Evolutionary conservation across 345 rosid species (phyloP).

Genomic region (Aquilaria sinensis): DNA sequence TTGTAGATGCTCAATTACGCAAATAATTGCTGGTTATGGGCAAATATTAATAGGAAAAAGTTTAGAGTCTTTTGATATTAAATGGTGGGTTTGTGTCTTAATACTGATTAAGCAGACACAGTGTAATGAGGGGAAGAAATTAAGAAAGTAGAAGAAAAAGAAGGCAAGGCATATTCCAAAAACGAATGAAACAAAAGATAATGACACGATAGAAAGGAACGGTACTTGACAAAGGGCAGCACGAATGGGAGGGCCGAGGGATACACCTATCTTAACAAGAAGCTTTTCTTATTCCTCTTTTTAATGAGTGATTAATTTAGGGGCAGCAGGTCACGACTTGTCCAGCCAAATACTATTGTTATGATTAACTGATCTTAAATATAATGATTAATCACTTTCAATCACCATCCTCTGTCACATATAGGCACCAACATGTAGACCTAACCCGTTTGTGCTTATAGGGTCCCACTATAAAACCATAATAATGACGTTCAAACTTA

Average conservation of each 20-base stretch:
- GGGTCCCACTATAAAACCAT: slow-evolving; percentile 30
- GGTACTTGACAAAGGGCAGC: slow-evolving; percentile 12
- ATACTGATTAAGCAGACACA: slow-evolving; percentile 18
- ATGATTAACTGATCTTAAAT: slow-evolving; percentile 23
- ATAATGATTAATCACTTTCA: slow-evolving; percentile 27
- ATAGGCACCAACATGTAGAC: slow-evolving; percentile 60
- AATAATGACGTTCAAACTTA: slow-evolving; percentile 40
- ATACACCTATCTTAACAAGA: neutral
- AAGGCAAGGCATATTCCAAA: slow-evolving; percentile 33
- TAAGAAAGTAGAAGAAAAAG: neutral
- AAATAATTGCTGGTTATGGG: neutral
- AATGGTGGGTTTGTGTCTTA: slow-evolving; percentile 11
- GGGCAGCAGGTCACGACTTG: slow-evolving; percentile 36
- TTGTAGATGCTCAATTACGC: too few species aligned
- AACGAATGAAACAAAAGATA: slow-evolving; percentile 43
- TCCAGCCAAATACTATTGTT: slow-evolving; percentile 32
- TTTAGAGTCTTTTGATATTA: neutral
- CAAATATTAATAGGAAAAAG: slow-evolving; percentile 1
- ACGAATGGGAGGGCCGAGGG: slow-evolving; percentile 3
- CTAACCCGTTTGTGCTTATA: slow-evolving; percentile 29
- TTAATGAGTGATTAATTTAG: slow-evolving; percentile 17
- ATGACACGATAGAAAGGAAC: slow-evolving; percentile 33
- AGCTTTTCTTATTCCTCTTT: slow-evolving; percentile 3
- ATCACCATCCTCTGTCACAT: slow-evolving; percentile 38
- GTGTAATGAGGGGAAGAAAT: slow-evolving; percentile 14